Conservation (phyloP, 2,329 filamentous ascomycete genomes). For the Neofusicoccum ribis region DNA sequence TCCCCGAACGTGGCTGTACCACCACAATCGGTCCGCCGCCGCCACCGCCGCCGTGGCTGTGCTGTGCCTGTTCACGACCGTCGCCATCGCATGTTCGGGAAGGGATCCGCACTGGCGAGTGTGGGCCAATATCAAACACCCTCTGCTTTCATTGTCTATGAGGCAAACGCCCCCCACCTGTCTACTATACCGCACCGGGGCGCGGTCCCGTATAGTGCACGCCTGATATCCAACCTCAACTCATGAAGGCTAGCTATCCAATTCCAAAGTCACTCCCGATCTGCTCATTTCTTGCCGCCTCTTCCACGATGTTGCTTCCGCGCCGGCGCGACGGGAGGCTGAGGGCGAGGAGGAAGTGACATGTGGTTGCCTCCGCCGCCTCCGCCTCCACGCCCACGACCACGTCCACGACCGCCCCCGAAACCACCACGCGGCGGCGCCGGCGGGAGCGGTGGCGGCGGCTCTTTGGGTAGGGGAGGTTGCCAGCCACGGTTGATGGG, state of each 20-base stretch:
- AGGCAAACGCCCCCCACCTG: neutral
- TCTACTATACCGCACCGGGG: neutral
- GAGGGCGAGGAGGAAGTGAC: neutral
- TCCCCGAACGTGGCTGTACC: neutral
- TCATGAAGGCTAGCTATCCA: too few species aligned
- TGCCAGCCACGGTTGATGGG: neutral
- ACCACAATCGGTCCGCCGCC: neutral
- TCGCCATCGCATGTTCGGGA: too few species aligned
- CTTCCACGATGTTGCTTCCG: neutral
- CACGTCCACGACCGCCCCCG: constrained; percentile 6
- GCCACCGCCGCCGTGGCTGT: neutral
- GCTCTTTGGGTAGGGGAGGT: constrained; percentile 15
- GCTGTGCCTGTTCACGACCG: neutral
- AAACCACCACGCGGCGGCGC: neutral
- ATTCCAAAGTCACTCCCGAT: too few species aligned
- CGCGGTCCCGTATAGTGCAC: neutral
- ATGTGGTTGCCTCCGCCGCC: neutral
- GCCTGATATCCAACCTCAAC: too few species aligned
- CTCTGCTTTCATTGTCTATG: too few species aligned
- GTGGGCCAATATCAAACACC: too few species aligned
- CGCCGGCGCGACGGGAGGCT: neutral
- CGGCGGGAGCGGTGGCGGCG: neutral
- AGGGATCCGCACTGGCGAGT: too few species aligned
- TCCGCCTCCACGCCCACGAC: neutral
- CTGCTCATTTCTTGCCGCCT: neutral